Percentiles rank a stretch among this genome's conserved stretches.
phyloP scores from a whole-genome alignment of 2,329 filamentous ascomycete genomes.

The Paraphaeosphaeria sporulosa region DNA sequence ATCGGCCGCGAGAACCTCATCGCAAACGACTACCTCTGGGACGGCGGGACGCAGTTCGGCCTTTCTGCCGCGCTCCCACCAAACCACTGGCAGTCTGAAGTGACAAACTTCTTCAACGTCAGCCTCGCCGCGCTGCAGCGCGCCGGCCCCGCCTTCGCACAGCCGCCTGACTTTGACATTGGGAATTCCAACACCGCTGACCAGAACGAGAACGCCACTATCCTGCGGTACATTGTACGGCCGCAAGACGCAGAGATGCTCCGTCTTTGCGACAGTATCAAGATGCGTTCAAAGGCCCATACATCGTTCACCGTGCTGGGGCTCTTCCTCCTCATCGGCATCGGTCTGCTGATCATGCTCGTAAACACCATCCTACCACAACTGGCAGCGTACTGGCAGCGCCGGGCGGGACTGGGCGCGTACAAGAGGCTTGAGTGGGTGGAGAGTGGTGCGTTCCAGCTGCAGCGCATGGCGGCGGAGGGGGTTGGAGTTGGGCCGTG shows the following conservation, averaged over 20 bases:
- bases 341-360: slow-evolving; percentile 17
- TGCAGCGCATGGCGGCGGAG: slow-evolving; percentile 19
- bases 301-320: slow-evolving; percentile 16
- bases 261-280: slow-evolving; percentile 17
- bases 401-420: slow-evolving; percentile 11
- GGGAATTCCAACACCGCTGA: slow-evolving; percentile 3
- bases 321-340: slow-evolving; percentile 7
- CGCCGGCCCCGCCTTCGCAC: slow-evolving; percentile 7
- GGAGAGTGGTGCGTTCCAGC: slow-evolving; percentile 17
- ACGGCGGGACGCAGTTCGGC: slow-evolving; percentile 15
- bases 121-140: slow-evolving; percentile 20
- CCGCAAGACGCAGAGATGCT: background rate
- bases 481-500: slow-evolving; percentile 17
- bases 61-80: slow-evolving; percentile 16
- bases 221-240: slow-evolving; percentile 13
- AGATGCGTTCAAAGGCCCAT: slow-evolving; percentile 14
- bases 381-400: slow-evolving; percentile 14
- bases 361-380: slow-evolving; percentile 12
- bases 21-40: slow-evolving; percentile 25
- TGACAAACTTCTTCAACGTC: slow-evolving; percentile 21
- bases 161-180: slow-evolving; percentile 16
- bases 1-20: slow-evolving; percentile 21
- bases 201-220: background rate
- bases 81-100: slow-evolving; percentile 23
- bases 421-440: slow-evolving; percentile 24